Evolutionary conservation across 2,329 filamentous ascomycete species (phyloP), one percentile per base, ranked within the genome.

Genomic region (Hypoxylon sp.): DNA sequence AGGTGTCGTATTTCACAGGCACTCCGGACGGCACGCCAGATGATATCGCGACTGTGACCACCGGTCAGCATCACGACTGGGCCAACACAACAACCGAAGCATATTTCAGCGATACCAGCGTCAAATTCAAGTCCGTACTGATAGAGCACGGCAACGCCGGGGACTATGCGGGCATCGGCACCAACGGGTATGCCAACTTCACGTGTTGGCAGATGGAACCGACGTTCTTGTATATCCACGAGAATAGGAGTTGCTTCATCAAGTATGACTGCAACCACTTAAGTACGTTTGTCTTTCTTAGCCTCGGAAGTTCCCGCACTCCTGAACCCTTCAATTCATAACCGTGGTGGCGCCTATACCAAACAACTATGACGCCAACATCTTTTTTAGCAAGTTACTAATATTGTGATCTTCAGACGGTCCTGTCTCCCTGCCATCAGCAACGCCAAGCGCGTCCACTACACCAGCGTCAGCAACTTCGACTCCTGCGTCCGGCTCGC

Each of bases 211-310:
- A 75, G 59, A 67, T 28, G 18, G 71, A 69, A n/a, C 20, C 60
- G 24, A 40, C 49, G n/a, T 55, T 71, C 11, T 55, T 76, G 20
- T 78, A 77, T 40, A 59, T n/a, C 3, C 73, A 73, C 24, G 67
- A 69, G 30, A 64, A 61, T 12, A 70, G 64, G 12, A 63, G 49
- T 7, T 79, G 77, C 64, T 71, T 70, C 14, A 69, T 73, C 53
- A 65, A 72, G 5, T 77, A 78, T 48, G 71, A 74, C 30, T 78
- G 77, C 53, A 72, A 75, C 45, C 76, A 78, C 26, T 50, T 53
- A 49, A 30, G 68, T 68, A 60, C 30, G 68, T 61, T 42, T 28
- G 2, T 28, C 20, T 14, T 28, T 45, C 38, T 20, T 40, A 3
- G 28, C 4, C 4, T 33, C 33, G 20, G 18, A 28, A 55, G n/a